Evolutionary conservation across 768 basidiomycete genomes (phyloP), one percentile per base, ranked within the genome.

Genomic region (Multifurca ochricompacta): DNA sequence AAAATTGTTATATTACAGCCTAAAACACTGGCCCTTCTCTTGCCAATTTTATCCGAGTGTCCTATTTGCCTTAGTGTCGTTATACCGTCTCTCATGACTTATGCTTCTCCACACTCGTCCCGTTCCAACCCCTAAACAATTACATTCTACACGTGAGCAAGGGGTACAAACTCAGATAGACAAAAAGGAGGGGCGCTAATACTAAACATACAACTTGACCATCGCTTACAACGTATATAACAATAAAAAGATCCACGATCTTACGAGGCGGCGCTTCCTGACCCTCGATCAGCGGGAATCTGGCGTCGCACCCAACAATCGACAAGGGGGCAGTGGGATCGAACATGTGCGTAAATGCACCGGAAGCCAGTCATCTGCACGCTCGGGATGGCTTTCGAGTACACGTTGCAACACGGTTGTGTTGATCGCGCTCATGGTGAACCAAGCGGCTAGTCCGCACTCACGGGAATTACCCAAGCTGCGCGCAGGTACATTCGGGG

Each of bases 361-460:
- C 8, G 56, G 56, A n/a, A 23, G 11, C 56, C 45, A 42, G 35
- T 57, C 51, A 18, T 57, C 50, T 25, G 16, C 23, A 30, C 51
- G 56, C 27, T 52, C 56, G 10, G 19, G 25, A 27, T 36, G 51
- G 34, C 39, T 47, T 4, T 59, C 48, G 34, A 59, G 44, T 16
- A 59, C 14, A 19, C 30, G 51, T 16, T 36, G 48, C 25, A 61
- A 47, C 27, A 50, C 44, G 4, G 58, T 27, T 8, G 52, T 54
- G 50, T 59, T 61, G 14, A 61, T 51, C 1, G 51, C 60, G 27
- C 58, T 40, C 43, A 45, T 50, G 36, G 47, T 59, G 47, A 61
- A 61, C 60, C 60, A 61, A 6, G 60, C 35, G 11, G 54, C 46
- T 18, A 61, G 43, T 21, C 58, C 60, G 32, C 53, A 31, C 21